These are phyloP conservation scores for Lipomyces oligophaga DNA, from an alignment of 805 yeast species.

Conservation along the genomic window DNA sequence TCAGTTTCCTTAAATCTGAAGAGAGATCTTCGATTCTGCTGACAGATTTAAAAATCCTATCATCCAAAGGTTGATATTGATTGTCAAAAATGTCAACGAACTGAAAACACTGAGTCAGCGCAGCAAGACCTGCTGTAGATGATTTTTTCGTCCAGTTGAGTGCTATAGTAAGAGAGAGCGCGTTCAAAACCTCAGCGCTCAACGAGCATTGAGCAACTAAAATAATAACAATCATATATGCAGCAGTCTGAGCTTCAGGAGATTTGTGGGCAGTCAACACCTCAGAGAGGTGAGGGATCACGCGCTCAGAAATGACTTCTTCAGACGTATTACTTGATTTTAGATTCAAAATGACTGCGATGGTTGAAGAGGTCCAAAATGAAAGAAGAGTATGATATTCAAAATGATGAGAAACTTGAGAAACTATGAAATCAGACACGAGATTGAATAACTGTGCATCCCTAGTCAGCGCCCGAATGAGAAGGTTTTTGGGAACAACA, in stretches of 20 bases:
- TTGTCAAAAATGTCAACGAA: conserved; percentile 23
- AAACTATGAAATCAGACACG: conserved; percentile 54
- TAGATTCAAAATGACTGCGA: conserved; percentile 64
- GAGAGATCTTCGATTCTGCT: conserved; percentile 29
- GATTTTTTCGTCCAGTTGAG: conserved; percentile 38
- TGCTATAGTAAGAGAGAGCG: conserved; percentile 58
- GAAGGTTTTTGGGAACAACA: conserved; percentile 62
- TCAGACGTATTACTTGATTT: conserved; percentile 41
- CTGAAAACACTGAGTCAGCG: conserved; percentile 23
- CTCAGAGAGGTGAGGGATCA: conserved; percentile 38
- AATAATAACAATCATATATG: conserved; percentile 77
- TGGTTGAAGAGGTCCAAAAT: conserved; percentile 70
- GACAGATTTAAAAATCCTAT: conserved; percentile 22
- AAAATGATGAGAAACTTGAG: conserved; percentile 50
- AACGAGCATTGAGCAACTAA: conserved; percentile 69
- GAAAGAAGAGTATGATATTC: conserved; percentile 68
- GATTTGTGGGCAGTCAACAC: conserved; percentile 31
- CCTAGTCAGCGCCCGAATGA: conserved; percentile 60
- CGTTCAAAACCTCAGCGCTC: conserved; percentile 49
- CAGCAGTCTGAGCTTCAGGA: conserved; percentile 70
- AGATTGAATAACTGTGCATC: conserved; percentile 66
- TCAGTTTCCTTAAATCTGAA: conserved; percentile 30
- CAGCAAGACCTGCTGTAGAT: conserved; percentile 19
- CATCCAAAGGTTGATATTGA: conserved; percentile 24
- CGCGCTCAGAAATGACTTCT: conserved; percentile 37